Evolutionary conservation across 495 filamentous ascomycete genomes (phyloP).

Genomic region (Penicillium pulvis): DNA sequence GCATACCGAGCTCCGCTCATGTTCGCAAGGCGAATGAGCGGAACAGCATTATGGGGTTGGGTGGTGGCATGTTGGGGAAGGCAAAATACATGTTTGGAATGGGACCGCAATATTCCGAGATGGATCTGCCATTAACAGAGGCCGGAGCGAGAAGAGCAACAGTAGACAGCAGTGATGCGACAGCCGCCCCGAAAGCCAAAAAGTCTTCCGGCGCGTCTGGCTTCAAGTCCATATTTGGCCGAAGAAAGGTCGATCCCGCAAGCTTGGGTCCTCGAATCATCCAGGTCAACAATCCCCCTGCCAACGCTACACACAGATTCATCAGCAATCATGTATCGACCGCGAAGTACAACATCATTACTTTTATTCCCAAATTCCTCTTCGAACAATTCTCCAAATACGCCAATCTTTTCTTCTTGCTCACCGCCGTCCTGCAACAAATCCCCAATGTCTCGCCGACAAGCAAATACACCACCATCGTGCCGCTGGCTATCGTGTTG

Average conservation of each 20-base stretch:
- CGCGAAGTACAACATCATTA: constrained; percentile 93
- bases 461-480: constrained; percentile 94
- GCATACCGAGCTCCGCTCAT: constrained; percentile 52
- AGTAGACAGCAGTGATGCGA: constrained; percentile 37
- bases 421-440: constrained; percentile 93
- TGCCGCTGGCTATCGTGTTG: constrained; percentile 84
- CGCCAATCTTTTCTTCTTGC: constrained; percentile 99
- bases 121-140: constrained; percentile 95
- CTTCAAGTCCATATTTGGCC: constrained; percentile 94
- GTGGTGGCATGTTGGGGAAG: constrained; percentile 81
- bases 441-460: constrained; percentile 95
- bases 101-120: constrained; percentile 90
- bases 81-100: constrained; percentile 92
- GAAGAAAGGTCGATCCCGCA: constrained; percentile 82
- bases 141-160: constrained; percentile 56
- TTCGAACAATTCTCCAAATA: constrained; percentile 99
- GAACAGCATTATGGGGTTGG: constrained; percentile 84
- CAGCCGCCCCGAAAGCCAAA: constrained; percentile 33
- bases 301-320: constrained; percentile 85
- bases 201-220: constrained; percentile 69
- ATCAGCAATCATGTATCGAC: constrained; percentile 96
- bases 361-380: constrained; percentile 97
- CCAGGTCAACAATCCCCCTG: constrained; percentile 95
- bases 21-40: constrained; percentile 67
- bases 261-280: constrained; percentile 91